Conservation (phyloP, 805 yeast species). For the Candida methanosorbosa region DNA sequence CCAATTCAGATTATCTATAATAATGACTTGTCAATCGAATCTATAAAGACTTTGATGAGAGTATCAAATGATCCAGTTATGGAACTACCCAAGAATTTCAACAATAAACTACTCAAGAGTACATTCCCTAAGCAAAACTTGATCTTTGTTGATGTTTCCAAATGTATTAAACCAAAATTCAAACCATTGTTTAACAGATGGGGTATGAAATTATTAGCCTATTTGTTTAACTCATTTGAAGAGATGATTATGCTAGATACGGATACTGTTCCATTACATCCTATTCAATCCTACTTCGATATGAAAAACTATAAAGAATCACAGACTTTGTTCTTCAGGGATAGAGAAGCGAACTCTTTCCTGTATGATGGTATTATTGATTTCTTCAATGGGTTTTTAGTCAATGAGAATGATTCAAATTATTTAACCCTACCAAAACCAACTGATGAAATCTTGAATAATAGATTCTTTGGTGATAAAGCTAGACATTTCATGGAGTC, state of each 20-base stretch:
- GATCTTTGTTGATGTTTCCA: conserved; percentile 25
- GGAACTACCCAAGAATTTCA: conserved; percentile 16
- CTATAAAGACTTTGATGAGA: conserved; percentile 24
- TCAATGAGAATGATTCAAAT: conserved; percentile 31
- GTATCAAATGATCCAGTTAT: conserved; percentile 26
- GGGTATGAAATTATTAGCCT: conserved; percentile 45
- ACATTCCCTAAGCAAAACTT: conserved; percentile 20
- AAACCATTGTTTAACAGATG: conserved; percentile 17
- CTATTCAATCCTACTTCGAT: conserved; percentile 28
- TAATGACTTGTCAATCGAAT: conserved; percentile 27
- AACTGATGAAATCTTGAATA: conserved; percentile 24
- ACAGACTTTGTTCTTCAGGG: conserved; percentile 41
- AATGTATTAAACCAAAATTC: conserved; percentile 16
- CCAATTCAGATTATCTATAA: conserved; percentile 42
- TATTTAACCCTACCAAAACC: conserved; percentile 29
- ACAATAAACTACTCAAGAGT: conserved; percentile 11
- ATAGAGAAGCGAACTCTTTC: conserved; percentile 31
- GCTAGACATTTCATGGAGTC: conserved; percentile 39
- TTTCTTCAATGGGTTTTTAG: conserved; percentile 38
- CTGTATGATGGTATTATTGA: conserved; percentile 31
- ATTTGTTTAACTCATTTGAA: conserved; percentile 48
- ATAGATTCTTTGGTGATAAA: conserved; percentile 34
- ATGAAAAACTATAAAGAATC: conserved; percentile 25
- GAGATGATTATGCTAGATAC: conserved; percentile 48
- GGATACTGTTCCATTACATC: conserved; percentile 33